Conservation (phyloP, 2,329 filamentous ascomycete genomes). For the Triangularia setosa region DNA sequence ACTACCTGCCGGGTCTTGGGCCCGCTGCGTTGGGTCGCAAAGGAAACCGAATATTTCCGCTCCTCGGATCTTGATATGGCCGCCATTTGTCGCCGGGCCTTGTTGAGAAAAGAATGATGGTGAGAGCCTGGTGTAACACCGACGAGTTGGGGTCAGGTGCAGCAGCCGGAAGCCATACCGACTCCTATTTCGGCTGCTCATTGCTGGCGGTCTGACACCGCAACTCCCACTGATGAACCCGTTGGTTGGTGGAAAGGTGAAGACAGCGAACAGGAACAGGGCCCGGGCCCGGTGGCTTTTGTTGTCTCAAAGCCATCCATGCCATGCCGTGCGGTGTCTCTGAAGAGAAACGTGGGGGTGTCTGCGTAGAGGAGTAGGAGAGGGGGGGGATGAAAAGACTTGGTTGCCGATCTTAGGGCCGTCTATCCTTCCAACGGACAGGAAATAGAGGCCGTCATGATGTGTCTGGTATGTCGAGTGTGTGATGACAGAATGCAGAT, state of each 20-base stretch:
- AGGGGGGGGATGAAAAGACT: background rate
- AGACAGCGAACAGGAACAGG: background rate
- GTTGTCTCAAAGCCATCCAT: background rate
- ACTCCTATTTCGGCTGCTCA: conserved; percentile 2
- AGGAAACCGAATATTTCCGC: conserved; percentile 17
- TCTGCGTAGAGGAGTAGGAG: background rate
- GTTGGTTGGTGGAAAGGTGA: background rate
- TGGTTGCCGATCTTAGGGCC: background rate
- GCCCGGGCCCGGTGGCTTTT: background rate
- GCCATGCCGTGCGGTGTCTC: background rate
- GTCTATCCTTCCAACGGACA: background rate
- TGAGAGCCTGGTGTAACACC: conserved; percentile 9
- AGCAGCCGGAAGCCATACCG: conserved; percentile 1
- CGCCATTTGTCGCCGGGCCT: background rate
- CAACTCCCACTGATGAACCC: background rate
- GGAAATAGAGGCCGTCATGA: background rate
- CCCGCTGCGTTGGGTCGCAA: conserved; percentile 11
- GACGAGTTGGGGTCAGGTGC: conserved; percentile 12
- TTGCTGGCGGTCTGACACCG: conserved; percentile 10
- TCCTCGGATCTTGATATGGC: background rate
- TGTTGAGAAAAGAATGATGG: background rate
- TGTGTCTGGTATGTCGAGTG: background rate
- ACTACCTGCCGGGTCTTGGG: background rate
- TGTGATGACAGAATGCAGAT: conserved; percentile 12
- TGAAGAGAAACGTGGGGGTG: background rate